Evolutionary conservation across 352 stramenopile genomes (phyloP).

Genomic region (Pythium sp.): DNA sequence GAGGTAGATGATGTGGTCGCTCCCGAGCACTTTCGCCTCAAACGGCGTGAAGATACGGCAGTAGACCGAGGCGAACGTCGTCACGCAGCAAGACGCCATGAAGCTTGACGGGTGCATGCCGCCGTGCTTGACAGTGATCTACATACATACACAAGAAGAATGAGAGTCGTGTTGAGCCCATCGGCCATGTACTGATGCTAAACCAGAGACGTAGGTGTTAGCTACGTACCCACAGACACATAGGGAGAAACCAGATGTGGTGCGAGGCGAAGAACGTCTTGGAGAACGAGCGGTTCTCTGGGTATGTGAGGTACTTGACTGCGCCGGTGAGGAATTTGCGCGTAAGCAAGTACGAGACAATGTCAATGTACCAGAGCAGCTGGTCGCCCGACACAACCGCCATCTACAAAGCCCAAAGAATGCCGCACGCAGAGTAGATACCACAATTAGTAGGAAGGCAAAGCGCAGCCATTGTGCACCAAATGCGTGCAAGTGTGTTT

Average conservation of each 20-base stretch:
- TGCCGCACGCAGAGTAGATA: not conserved
- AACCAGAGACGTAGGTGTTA: not conserved
- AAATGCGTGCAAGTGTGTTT: not conserved
- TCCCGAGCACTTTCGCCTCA: slow-evolving; percentile 52
- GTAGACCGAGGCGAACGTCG: slow-evolving; percentile 57
- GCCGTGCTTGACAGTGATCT: slow-evolving; percentile 63
- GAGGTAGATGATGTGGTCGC: slow-evolving; percentile 71
- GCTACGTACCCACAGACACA: slow-evolving; percentile 72
- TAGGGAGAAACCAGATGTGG: slow-evolving; percentile 78
- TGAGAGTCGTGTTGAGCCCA: not conserved
- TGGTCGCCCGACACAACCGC: slow-evolving; percentile 92
- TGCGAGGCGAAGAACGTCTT: slow-evolving; percentile 83
- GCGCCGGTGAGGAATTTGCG: slow-evolving; percentile 88
- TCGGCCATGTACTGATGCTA: not conserved
- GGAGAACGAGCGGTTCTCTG: slow-evolving; percentile 75
- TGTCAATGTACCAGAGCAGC: slow-evolving; percentile 91
- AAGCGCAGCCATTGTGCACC: not conserved
- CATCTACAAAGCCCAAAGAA: slow-evolving; percentile 44
- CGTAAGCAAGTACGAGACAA: slow-evolving; percentile 61
- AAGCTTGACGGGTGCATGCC: slow-evolving; percentile 80
- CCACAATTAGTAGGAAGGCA: not conserved
- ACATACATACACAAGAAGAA: not conserved
- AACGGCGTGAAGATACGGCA: slow-evolving; percentile 65
- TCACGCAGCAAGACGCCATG: slow-evolving; percentile 47
- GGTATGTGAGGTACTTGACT: slow-evolving; percentile 88